Evolutionary conservation across 139 green algal genomes (phyloP), one percentile per base, ranked within the genome.

Genomic region (Micractinium conductrix): DNA sequence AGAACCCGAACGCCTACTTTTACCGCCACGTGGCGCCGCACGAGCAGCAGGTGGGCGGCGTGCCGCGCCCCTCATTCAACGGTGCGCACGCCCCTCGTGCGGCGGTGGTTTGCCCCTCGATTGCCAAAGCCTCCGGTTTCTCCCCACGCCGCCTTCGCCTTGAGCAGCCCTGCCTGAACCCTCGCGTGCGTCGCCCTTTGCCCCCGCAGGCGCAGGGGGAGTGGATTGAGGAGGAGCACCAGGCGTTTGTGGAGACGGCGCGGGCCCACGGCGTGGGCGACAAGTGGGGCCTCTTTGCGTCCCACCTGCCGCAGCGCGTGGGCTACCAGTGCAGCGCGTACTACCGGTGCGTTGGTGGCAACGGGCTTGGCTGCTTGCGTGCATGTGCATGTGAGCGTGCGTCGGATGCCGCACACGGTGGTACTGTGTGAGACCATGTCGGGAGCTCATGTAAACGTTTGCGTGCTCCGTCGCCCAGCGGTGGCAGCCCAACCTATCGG

Each of bases 1-100:
- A 95, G 81, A 96, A 96, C 88, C 93, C 93, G 26, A 96, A 96
- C 79, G 75, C 87, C 65, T 96, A 92, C 83, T 96, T 96, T 75
- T 96, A 96, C 89, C 85, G 93, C 53, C 89, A 95, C 80, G 85
- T 90, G 42, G 89, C 82, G 16, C 92, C 92, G 7, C 75, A 86
- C 2, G 70, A 93, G 80, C 60, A 86, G 79, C 90, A 94, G 88
- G 89, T 88, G 37, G 8, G 45, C 21, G 19, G n/a, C n/a, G n/a
- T n/a, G n/a, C n/a, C n/a, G n/a, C n/a, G n/a, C n/a, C n/a, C n/a
- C n/a, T n/a, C n/a, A n/a, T n/a, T n/a, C n/a, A n/a, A n/a, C n/a
- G n/a, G n/a, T n/a, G n/a, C n/a, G n/a, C n/a, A n/a, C n/a, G n/a
- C n/a, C n/a, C n/a, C n/a, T n/a, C n/a, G n/a, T n/a, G n/a, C n/a